Evolutionary conservation across 2,329 filamentous ascomycete genomes (phyloP).

Genomic region (Grosmannia huntii): DNA sequence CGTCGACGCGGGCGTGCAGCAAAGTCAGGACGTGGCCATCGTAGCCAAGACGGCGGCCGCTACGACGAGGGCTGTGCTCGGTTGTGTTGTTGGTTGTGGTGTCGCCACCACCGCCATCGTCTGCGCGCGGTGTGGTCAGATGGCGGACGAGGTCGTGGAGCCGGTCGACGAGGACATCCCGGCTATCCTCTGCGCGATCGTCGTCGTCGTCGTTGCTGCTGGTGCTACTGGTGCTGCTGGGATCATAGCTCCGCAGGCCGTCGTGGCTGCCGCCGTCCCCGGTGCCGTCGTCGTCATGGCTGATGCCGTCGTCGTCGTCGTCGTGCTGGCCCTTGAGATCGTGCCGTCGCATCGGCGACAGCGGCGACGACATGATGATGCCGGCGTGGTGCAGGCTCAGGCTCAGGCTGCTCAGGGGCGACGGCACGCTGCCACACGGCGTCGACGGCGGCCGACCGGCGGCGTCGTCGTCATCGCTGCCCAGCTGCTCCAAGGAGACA

Average conservation of each 20-base stretch:
- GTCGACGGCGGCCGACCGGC: not conserved
- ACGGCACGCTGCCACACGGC: constrained; percentile 6
- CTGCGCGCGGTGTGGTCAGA: constrained; percentile 17
- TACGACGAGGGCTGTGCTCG: constrained; percentile 11
- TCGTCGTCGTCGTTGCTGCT: constrained; percentile 9
- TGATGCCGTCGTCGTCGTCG: constrained; percentile 7
- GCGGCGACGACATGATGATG: constrained; percentile 18
- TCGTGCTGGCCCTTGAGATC: constrained; percentile 13
- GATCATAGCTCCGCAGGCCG: too few relatives aligned
- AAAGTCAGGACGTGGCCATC: constrained; percentile 15
- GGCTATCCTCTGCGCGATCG: constrained; percentile 22
- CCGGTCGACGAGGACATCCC: constrained; percentile 33
- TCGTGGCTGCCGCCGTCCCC: constrained; percentile 22
- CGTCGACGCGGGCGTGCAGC: constrained; percentile 28
- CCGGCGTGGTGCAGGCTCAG: constrained; percentile 17
- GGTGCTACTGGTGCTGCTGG: too few relatives aligned
- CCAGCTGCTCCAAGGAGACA: not conserved
- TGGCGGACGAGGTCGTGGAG: constrained; percentile 26
- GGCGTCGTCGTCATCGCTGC: not conserved
- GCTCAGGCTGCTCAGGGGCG: constrained; percentile 10
- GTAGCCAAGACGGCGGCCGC: not conserved
- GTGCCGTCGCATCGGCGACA: constrained; percentile 19
- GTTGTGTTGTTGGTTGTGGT: too few relatives aligned
- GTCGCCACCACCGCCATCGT: not conserved
- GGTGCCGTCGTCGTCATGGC: constrained; percentile 8